Base-by-base conservation (phyloP, 2,329 filamentous ascomycete genomes). In the Emydomyces testavorans region DNA sequence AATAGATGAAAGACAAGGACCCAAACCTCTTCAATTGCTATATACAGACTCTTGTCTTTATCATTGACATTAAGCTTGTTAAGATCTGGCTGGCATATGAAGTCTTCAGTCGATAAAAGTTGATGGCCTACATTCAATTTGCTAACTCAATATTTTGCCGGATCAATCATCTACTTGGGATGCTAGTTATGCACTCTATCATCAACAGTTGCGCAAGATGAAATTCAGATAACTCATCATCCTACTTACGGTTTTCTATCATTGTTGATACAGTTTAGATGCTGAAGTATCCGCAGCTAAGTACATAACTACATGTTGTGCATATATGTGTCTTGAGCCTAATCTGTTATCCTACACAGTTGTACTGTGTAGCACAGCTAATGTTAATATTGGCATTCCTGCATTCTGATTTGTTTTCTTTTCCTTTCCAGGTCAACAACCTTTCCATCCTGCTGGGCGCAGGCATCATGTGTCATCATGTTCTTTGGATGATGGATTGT, bases 221-320 rank as follows among this genome's bases (percentile, higher is more conserved):
- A 54, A 5, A 54, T 38, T 2, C 18, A 51, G 46, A 18, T 54
- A 49, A 40, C 36, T 48, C 37, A 50, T 46, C 6, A 46, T 26
- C 40, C 52, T 11, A 48, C 52, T n/a, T 54, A 59, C 35, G 48
- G 57, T 6, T 53, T 55, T 11, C 48, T 59, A 55, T 58, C 32
- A 54, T 58, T 36, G 53, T 58, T 18, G 57, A 56, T 13, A 48
- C 56, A 21, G n/a, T n/a, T n/a, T n/a, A n/a, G n/a, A n/a, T n/a
- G 1, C 26, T 58, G 48, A 58, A 58, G 40, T 56, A 58, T 29
- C 43, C 50, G 16, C 54, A 54, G 32, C 38, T 52, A 50, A 48
- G 48, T 52, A 50, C 32, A 20, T 21, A 36, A 7, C 4, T 36
- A 16, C 18, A 7, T n/a, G n/a, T n/a, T n/a, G n/a, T n/a, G n/a